Percentiles rank a stretch among this genome's conserved stretches.
Evolutionary conservation across 495 filamentous ascomycete species (phyloP).

Genomic region (Bombardia bombarda): DNA sequence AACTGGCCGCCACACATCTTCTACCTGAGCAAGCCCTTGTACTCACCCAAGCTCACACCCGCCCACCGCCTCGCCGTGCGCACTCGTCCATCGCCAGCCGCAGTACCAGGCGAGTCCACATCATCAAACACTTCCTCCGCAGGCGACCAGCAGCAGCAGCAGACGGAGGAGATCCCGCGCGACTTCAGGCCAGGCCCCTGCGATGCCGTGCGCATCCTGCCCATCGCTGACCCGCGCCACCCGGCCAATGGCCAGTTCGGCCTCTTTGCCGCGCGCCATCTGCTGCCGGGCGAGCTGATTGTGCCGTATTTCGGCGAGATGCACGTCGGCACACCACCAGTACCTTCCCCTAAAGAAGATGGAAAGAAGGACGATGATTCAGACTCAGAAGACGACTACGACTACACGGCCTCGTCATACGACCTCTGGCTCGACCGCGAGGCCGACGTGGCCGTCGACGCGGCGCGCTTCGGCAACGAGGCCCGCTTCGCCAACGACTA

Average conservation of each 20-base stretch:
- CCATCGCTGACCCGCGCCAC: conserved; percentile 43
- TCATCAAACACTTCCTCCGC: not conserved
- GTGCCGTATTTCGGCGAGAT: conserved; percentile 59
- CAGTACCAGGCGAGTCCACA: not conserved
- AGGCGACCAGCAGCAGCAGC: not conserved
- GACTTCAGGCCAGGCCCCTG: conserved; percentile 35
- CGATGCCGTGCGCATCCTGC: conserved; percentile 42
- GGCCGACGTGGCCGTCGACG: conserved; percentile 54
- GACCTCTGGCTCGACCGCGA: conserved; percentile 58
- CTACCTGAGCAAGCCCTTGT: conserved; percentile 44
- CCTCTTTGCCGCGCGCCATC: conserved; percentile 52
- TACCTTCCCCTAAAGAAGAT: not conserved
- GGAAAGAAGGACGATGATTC: not conserved
- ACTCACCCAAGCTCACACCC: conserved; percentile 38
- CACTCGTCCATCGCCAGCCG: conserved; percentile 17
- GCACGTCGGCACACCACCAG: conserved; percentile 30
- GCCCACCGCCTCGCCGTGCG: conserved; percentile 28
- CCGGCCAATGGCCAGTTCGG: conserved; percentile 58
- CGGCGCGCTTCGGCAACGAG: conserved; percentile 54
- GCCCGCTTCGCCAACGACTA: conserved; percentile 70
- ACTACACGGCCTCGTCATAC: conserved; percentile 49
- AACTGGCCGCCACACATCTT: conserved; percentile 51
- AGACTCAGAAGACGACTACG: conserved; percentile 17
- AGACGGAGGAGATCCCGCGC: conserved; percentile 24
- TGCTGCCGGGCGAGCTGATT: conserved; percentile 50